Evolutionary conservation across 2,329 filamentous ascomycete species (phyloP), one percentile per base, ranked within the genome.

Genomic region (Malbranchea cinnamomea): DNA sequence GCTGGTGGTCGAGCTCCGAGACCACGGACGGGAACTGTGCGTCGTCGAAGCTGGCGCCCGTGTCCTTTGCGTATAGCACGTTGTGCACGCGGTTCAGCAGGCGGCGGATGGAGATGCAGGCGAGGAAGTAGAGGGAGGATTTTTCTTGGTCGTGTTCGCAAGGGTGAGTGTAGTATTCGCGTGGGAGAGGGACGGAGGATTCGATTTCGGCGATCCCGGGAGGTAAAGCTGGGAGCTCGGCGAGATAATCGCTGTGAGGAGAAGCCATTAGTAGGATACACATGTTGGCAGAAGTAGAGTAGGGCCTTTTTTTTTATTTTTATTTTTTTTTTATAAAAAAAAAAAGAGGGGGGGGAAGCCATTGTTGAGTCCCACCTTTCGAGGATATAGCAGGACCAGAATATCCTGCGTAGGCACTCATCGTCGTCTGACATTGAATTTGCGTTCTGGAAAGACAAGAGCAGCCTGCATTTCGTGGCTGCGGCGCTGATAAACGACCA

Each of bases 381-480:
- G 0, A 68, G 50, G 7, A 68, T 63, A 32, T 67, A 68, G 33
- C 64, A 67, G 0, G 65, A 61, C 64, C 64, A 68, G 36, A 68
- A 68, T 30, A 67, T 66, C 1, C 65, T 49, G 9, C 59, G 48
- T 1, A 65, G 57, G 2, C 63, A 59, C 39, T 68, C 63, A 21
- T 57, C 48, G 3, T 63, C 58, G 35, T 65, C 56, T 0, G 42
- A 37, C 0, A 46, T 46, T 17, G 53, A 50, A 6, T 46, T 49
- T 3, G 39, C 44, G 0, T 48, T 44, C 2, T 52, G 50, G 26
- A 66, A 66, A 0, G 63, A 60, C 2, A 67, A 41, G 0, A 68
- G 50, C 1, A 67, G 43, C 2, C 65, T 57, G 32, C 64, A 67
- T 37, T 66, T 64, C 1, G 62, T 55, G 0, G 65, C 62, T 0